Evolutionary conservation across 2,329 filamentous ascomycete genomes (phyloP), one percentile per base, ranked within the genome.

Genomic region (Colletotrichum sp.): DNA sequence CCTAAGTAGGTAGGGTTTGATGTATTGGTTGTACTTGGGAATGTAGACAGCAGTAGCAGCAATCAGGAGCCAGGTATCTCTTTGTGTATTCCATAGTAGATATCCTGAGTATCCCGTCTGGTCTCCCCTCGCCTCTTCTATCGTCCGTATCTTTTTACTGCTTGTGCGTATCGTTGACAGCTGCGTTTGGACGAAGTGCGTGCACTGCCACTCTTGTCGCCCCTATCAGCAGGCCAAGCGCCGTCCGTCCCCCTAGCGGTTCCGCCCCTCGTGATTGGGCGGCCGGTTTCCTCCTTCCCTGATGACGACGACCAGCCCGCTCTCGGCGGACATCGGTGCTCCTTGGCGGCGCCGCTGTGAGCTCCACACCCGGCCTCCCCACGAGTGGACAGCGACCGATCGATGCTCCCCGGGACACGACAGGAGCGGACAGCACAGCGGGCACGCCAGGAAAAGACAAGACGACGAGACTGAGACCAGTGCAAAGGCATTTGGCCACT

Each of bases 291-390:
- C 57, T 74, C 64, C 59, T 60, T 60, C 34, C 70, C 57, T 76
- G 74, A 69, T 76, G 65, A 74, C 71, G 74, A 76, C 74, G 70
- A 74, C 71, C 64, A 59, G 71, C 59, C 74, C 74, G 71, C 74
- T 73, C 70, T 76, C 64, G 74, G 70, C 70, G 74, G 74, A 62
- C 70, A 69, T 65, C 70, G 59, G 74, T 72, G 70, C 26, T 69
- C 49, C 74, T 76, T 76, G 70, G 74, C 74, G 70, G 74, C 74
- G 71, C 64, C 74, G 74, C 69, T 76, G 74, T 36, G 10, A 28
- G 72, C 64, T 49, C 73, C 73, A 72, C 73, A 71, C 60, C 63
- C 69, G 72, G 72, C 32, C 72, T n/a, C 30, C 52, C 57, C 28
- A 18, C 44, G n/a, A 21, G 44, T 52, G 44, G 44, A 52, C n/a